phyloP scores from a whole-genome alignment of 192 early-diverging fungal genomes.

The Backusella circina region DNA sequence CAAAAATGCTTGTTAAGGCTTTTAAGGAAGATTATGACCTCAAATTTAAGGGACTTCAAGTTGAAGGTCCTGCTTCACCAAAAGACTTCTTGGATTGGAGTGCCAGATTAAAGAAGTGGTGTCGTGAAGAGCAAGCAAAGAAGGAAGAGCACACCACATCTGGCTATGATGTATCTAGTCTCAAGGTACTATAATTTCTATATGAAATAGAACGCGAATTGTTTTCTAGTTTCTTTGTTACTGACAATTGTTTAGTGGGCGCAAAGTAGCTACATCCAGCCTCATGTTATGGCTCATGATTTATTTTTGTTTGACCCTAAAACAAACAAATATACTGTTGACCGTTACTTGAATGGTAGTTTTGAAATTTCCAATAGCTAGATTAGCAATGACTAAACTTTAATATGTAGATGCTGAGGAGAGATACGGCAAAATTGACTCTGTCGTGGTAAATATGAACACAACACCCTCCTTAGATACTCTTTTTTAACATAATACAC shows the following conservation, averaged over 20 bases:
- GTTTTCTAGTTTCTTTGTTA: background rate
- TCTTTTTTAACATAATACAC: background rate
- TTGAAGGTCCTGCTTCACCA: constrained; percentile 18
- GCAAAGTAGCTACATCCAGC: constrained; percentile 14
- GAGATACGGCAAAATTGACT: constrained; percentile 15
- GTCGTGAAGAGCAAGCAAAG: constrained; percentile 5
- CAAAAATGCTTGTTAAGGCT: constrained; percentile 18
- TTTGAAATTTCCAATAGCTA: background rate
- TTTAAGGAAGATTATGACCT: constrained; percentile 17
- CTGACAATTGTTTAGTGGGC: constrained; percentile 7
- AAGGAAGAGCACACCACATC: background rate
- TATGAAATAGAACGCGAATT: background rate
- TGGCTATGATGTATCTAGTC: constrained; percentile 11
- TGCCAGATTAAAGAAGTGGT: constrained; percentile 9
- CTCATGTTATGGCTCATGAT: constrained; percentile 22
- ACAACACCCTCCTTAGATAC: background rate
- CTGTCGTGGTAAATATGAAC: constrained; percentile 13
- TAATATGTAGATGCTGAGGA: constrained; percentile 5
- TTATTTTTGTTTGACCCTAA: constrained; percentile 11
- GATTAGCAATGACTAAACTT: background rate
- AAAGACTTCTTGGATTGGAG: constrained; percentile 18
- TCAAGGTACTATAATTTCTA: background rate
- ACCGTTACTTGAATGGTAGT: constrained; percentile 16
- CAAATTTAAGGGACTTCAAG: constrained; percentile 8
- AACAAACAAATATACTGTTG: constrained; percentile 17